A percentile compares a stretch with the other conserved stretches of the same genome.
Evolutionary conservation across 2,329 filamentous ascomycete genomes (phyloP).

Genomic region (Colletotrichum liriopes): DNA sequence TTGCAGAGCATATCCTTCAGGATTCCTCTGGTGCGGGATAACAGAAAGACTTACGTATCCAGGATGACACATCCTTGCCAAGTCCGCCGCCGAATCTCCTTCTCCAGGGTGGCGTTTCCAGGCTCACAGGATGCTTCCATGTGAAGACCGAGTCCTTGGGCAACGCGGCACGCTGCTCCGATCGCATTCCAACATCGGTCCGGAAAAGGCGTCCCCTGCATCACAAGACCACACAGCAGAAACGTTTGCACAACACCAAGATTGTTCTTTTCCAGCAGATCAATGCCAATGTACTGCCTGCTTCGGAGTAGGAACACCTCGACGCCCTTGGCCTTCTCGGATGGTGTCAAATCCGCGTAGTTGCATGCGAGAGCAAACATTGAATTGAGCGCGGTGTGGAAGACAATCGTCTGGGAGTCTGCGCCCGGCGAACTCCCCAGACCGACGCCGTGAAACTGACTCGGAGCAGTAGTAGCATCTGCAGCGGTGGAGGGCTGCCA

Average conservation of each 20-base stretch:
- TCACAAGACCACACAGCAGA: slow-evolving; percentile 55
- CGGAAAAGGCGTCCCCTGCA: slow-evolving; percentile 59
- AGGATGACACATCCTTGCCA: slow-evolving; percentile 59
- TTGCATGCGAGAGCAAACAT: slow-evolving; percentile 60
- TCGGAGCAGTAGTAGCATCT: slow-evolving; percentile 10
- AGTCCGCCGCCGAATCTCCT: slow-evolving; percentile 54
- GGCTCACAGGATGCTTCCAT: slow-evolving; percentile 44
- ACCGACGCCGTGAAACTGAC: slow-evolving; percentile 48
- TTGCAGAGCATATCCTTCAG: neutral
- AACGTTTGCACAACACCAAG: slow-evolving; percentile 59
- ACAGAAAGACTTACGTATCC: slow-evolving; percentile 51
- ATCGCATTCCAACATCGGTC: slow-evolving; percentile 60
- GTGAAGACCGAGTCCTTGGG: slow-evolving; percentile 59
- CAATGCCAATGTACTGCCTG: slow-evolving; percentile 46
- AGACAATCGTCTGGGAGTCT: slow-evolving; percentile 54
- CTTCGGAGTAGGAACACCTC: slow-evolving; percentile 17
- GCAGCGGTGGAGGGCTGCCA: slow-evolving; percentile 49
- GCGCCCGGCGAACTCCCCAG: slow-evolving; percentile 48
- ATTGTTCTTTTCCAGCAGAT: slow-evolving; percentile 54
- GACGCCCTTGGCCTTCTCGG: slow-evolving; percentile 12
- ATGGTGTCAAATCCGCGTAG: slow-evolving; percentile 41
- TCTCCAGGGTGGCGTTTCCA: slow-evolving; percentile 49
- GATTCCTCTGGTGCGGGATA: too few relatives aligned
- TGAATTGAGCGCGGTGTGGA: slow-evolving; percentile 59
- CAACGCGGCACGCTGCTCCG: slow-evolving; percentile 59